A percentile compares a stretch with the other conserved stretches of the same genome.
phyloP scores from a whole-genome alignment of 2,329 filamentous ascomycete species.

The Fusarium zealandicum region DNA sequence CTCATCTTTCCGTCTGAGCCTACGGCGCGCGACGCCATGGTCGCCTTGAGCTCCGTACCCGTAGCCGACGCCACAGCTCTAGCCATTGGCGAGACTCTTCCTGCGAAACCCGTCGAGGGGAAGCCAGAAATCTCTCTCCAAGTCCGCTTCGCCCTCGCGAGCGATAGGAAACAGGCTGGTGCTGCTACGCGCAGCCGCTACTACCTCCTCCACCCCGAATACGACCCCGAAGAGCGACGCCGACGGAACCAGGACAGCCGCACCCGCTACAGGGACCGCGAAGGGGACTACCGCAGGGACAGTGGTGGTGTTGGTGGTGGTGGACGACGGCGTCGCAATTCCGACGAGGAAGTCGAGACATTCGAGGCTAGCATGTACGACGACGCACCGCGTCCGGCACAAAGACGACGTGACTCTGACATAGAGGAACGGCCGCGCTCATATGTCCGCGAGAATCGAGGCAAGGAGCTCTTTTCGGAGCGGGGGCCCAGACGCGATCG shows the following conservation, averaged over 20 bases:
- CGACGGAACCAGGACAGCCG: conserved; percentile 63
- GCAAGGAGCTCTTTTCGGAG: conserved; percentile 70
- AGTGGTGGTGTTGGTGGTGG: conserved; percentile 51
- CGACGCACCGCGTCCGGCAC: conserved; percentile 59
- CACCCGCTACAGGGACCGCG: conserved; percentile 70
- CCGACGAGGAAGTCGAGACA: conserved; percentile 57
- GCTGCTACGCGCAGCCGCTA: conserved; percentile 86
- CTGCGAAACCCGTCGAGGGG: conserved; percentile 72
- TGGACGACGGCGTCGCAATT: conserved; percentile 52
- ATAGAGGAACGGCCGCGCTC: conserved; percentile 41
- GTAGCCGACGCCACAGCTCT: conserved; percentile 62
- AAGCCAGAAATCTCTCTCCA: conserved; percentile 74
- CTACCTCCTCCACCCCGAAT: conserved; percentile 90
- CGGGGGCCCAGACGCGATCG: conserved; percentile 50
- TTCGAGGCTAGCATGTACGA: conserved; percentile 87
- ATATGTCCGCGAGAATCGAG: conserved; percentile 51
- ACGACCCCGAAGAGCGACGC: conserved; percentile 79
- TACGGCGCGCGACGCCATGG: conserved; percentile 61
- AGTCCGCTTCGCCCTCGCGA: conserved; percentile 75
- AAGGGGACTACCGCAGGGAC: conserved; percentile 45
- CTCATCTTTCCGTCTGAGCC: conserved; percentile 72
- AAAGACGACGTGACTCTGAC: conserved; percentile 38
- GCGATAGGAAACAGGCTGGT: conserved; percentile 81
- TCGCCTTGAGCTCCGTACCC: conserved; percentile 59
- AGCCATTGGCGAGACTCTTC: conserved; percentile 68